Evolutionary conservation across 2,329 filamentous ascomycete genomes (phyloP), one percentile per base, ranked within the genome.

Genomic region (Pyricularia sp.): DNA sequence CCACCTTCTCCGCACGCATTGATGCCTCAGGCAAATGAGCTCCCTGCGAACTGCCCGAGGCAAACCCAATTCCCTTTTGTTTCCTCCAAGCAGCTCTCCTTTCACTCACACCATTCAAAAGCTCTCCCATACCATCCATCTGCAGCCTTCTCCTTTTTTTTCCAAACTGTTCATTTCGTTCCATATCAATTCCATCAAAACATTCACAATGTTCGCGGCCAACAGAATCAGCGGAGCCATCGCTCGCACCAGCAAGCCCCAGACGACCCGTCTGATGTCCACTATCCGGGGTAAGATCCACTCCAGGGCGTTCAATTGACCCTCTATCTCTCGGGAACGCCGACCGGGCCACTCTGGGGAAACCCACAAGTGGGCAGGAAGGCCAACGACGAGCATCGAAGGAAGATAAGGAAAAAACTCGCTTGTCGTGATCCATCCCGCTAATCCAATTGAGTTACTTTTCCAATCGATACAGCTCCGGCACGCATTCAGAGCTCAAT

Each of bases 281-380:
- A 57, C 53, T 57, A 57, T 57, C 53, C 53, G 53, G 53, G 53
- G 53, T 57, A 57, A 57, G 53, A 57, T 57, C 53, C 53, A 57
- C 53, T 57, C 49, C 53, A 57, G 53, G 53, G 53, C 53, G n/a
- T 13, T 57, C 24, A 26, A 57, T 57, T 26, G 53, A 57, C 53
- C 53, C 53, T 57, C 53, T 57, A 26, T 26, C 24, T 22, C 24
- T 24, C 53, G 53, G 53, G 53, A 57, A 57, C 22, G 53, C 53
- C 53, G 53, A 57, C 53, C 53, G 53, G 53, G 22, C 53, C 53
- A 57, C 53, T 57, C 33, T 19, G 53, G 53, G 53, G 24, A 57
- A 57, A 57, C 13, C 53, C 53, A 57, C 53, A 57, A 24, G 9
- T 57, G n/a, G 53, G 22, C 53, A 57, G 53, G 53, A 57, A 57